phyloP scores from a whole-genome alignment of 1,139 yeast genomes.

The Candida frijolesensis region DNA sequence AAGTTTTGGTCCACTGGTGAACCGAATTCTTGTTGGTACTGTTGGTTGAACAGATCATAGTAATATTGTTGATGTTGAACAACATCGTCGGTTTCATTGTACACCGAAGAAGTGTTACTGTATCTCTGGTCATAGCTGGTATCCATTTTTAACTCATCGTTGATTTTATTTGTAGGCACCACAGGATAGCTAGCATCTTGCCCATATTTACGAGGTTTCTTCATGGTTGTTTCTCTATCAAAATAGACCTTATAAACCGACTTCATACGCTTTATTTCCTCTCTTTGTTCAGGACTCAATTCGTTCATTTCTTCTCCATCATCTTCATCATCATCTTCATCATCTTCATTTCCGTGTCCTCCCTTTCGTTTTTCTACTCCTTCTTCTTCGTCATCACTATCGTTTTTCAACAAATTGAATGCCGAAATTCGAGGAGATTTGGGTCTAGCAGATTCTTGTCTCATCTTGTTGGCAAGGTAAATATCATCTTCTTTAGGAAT shows the following conservation, averaged over 20 bases:
- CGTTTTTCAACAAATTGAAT: constrained; percentile 42
- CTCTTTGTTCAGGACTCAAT: constrained; percentile 58
- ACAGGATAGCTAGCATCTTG: constrained; percentile 35
- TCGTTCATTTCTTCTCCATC: constrained; percentile 21
- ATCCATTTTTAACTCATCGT: constrained; percentile 37
- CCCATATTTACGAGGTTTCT: constrained; percentile 18
- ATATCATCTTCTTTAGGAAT: constrained; percentile 12
- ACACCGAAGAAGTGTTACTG: constrained; percentile 48
- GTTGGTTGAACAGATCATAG: constrained; percentile 18
- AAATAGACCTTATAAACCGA: constrained; percentile 76
- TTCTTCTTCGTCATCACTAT: constrained; percentile 38
- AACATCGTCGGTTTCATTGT: constrained; percentile 20
- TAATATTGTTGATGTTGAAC: constrained; percentile 20
- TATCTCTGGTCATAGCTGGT: constrained; percentile 41
- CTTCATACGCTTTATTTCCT: constrained; percentile 71
- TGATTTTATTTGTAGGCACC: constrained; percentile 32
- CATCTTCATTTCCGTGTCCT: constrained; percentile 17
- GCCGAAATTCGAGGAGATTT: constrained; percentile 43
- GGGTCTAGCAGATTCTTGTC: constrained; percentile 1
- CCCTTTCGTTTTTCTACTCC: constrained; percentile 20
- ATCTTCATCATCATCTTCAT: constrained; percentile 22
- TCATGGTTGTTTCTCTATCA: constrained; percentile 45
- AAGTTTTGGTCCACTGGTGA: constrained; percentile 20
- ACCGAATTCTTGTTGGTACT: constrained; percentile 19
- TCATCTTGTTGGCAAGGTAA: constrained; percentile 8